Percentiles rank a stretch among this genome's conserved stretches.
phyloP scores from a whole-genome alignment of 2,329 filamentous ascomycete genomes.

The Rasamsonia emersonii region DNA sequence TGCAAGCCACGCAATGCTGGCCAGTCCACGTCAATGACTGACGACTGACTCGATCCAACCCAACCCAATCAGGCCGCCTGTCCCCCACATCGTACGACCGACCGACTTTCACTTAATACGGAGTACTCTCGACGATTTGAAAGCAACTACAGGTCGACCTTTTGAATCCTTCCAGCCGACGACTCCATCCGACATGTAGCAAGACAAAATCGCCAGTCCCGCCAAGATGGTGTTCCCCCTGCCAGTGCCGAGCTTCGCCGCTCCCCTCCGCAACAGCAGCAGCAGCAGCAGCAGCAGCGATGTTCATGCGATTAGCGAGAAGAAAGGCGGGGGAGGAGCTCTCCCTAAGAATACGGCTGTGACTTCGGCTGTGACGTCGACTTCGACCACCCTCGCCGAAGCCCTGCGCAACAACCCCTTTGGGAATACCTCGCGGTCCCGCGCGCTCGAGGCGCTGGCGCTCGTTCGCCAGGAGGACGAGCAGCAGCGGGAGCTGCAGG shows the following conservation, averaged over 20 bases:
- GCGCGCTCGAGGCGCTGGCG: slow-evolving; percentile 12
- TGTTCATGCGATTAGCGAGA: neutral
- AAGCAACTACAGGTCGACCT: no score
- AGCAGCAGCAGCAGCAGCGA: neutral
- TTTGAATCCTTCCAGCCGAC: no score
- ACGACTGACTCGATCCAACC: no score
- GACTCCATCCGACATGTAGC: no score
- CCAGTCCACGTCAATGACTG: no score
- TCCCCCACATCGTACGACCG: no score
- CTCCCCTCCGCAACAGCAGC: slow-evolving; percentile 16
- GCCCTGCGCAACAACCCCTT: slow-evolving; percentile 39
- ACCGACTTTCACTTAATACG: no score
- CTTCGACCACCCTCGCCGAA: slow-evolving; percentile 28
- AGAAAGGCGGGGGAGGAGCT: neutral
- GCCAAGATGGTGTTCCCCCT: slow-evolving; percentile 31
- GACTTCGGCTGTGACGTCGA: neutral
- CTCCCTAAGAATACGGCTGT: neutral
- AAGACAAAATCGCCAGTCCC: neutral
- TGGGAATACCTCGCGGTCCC: slow-evolving; percentile 22
- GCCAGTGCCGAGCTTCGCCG: slow-evolving; percentile 25
- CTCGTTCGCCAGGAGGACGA: slow-evolving; percentile 18
- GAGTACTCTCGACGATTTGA: no score
- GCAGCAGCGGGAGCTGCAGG: slow-evolving; percentile 26
- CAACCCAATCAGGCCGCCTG: no score
- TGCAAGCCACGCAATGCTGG: no score